Base-by-base conservation (phyloP, 805 yeast species). In the Saccharomycopsis javanensis region DNA sequence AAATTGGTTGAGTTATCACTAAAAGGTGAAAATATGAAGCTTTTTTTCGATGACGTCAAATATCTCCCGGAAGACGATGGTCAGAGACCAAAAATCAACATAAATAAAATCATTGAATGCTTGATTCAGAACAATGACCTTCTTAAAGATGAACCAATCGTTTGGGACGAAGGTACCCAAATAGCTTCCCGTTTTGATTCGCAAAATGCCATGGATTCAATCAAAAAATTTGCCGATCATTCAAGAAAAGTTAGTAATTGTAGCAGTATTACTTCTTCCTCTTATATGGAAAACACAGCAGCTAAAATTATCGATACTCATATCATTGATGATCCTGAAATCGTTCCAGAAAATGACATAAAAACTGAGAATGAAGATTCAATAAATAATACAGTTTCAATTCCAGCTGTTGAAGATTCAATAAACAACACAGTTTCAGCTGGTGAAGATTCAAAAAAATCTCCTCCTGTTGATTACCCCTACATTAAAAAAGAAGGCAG, bases 101-200 rank as follows among this genome's bases (percentile, higher is more conserved):
- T 80, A 38, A 80, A 80, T 62, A 72, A 73, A 58, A 76, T 78
- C 33, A 77, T 80, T 7, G 64, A 71, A 7, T 69, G 73, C 58
- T 64, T 80, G 53, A 70, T 78, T 35, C 67, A 68, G 45, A 68
- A 76, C 23, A 65, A 73, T 59, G 77, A 75, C 2, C 63, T 74
- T 31, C 66, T 74, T 35, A 72, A 69, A 46, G 71, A 68, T 57
- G 64, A 68, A 55, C 78, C 76, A 4, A 64, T 69, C 56, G 79
- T 74, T 59, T 75, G 79, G 79, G 78, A 75, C 55, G 67, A 67
- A 38, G 77, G 76, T 4, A 74, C 77, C 1, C 53, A 66, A 30
- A 71, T 75, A 27, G 79, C 78, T 33, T 76, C 78, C 15, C 38
- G 30, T 11, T 48, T 54, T 23, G 53, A 54, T 20, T 20, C 34